These are phyloP conservation scores for Ilex aquifolium DNA, from an alignment of 257 asterid species.

Conservation along the genomic window DNA sequence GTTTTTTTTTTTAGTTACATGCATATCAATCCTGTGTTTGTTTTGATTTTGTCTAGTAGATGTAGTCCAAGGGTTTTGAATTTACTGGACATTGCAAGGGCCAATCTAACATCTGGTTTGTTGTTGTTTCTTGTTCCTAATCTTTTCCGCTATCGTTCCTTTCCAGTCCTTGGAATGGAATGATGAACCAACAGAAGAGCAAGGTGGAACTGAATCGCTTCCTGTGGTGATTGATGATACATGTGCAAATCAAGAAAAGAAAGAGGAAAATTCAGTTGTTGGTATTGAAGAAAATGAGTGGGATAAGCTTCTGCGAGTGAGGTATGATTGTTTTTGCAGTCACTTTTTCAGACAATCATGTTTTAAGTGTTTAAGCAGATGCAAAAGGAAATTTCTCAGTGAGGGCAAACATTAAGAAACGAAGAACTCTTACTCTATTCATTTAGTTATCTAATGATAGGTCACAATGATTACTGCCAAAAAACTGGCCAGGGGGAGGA, in stretches of 20 bases:
- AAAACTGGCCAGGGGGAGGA: too few species aligned
- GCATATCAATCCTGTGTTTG: not conserved
- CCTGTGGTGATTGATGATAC: constrained; percentile 38
- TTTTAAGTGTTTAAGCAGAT: too few species aligned
- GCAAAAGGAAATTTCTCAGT: too few species aligned
- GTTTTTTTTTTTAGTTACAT: not conserved
- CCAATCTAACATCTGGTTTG: not conserved
- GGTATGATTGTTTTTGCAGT: constrained; percentile 39
- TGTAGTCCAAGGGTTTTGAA: constrained; percentile 2
- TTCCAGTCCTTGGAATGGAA: constrained; percentile 79
- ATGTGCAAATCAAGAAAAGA: constrained; percentile 47
- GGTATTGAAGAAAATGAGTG: constrained; percentile 77
- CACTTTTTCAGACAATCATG: not conserved
- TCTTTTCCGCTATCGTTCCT: constrained; percentile 10
- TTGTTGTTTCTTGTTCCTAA: constrained; percentile 4
- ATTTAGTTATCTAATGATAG: too few species aligned
- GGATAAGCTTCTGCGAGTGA: constrained; percentile 92
- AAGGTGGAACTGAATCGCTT: constrained; percentile 39
- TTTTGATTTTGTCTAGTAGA: not conserved
- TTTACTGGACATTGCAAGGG: constrained; percentile 1
- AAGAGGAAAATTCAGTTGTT: constrained; percentile 42
- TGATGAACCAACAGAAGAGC: constrained; percentile 78
- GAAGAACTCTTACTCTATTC: too few species aligned
- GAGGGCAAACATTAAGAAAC: too few species aligned
- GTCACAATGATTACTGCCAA: too few species aligned